These are phyloP conservation scores for Panaeolus cyanescens DNA, from an alignment of 768 basidiomycete genomes.

Conservation along the genomic window DNA sequence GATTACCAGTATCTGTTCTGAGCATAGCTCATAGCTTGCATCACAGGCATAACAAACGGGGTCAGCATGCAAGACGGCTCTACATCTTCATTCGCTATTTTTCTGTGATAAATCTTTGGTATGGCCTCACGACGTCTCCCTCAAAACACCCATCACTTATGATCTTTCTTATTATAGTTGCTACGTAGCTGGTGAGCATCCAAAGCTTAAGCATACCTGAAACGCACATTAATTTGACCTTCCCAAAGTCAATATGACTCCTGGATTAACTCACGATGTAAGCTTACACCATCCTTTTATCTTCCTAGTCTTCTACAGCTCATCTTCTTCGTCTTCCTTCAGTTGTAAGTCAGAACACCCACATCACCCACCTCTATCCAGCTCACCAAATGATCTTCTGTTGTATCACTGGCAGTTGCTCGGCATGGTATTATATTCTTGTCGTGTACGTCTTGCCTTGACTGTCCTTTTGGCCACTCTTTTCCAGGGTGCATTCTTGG, in stretches of 20 bases:
- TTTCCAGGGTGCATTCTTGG: neutral
- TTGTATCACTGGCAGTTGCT: constrained; percentile 15
- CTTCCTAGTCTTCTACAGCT: neutral
- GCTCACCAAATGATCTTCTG: neutral
- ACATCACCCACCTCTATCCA: neutral
- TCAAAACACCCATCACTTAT: neutral
- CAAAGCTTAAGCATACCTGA: neutral
- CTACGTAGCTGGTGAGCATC: constrained; percentile 19
- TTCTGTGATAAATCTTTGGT: constrained; percentile 20
- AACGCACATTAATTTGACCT: neutral
- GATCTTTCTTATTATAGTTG: constrained; percentile 11
- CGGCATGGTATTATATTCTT: constrained; percentile 20
- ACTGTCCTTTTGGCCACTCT: neutral
- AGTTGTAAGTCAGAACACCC: constrained; percentile 12
- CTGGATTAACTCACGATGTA: constrained; percentile 1
- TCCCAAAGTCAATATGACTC: neutral
- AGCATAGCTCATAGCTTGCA: neutral
- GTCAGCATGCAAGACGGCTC: constrained; percentile 18
- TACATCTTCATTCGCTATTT: constrained; percentile 21
- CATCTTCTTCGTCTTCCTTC: neutral
- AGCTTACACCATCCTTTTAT: neutral
- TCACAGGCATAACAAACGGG: constrained; percentile 16
- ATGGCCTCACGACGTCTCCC: constrained; percentile 2
- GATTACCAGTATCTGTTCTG: no score
- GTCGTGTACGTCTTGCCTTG: constrained; percentile 17